A percentile compares a stretch with the other conserved stretches of the same genome.
These are phyloP conservation scores for Cinnamomum micranthum DNA, from an alignment of 164 flowering plant species.

Conservation along the genomic window DNA sequence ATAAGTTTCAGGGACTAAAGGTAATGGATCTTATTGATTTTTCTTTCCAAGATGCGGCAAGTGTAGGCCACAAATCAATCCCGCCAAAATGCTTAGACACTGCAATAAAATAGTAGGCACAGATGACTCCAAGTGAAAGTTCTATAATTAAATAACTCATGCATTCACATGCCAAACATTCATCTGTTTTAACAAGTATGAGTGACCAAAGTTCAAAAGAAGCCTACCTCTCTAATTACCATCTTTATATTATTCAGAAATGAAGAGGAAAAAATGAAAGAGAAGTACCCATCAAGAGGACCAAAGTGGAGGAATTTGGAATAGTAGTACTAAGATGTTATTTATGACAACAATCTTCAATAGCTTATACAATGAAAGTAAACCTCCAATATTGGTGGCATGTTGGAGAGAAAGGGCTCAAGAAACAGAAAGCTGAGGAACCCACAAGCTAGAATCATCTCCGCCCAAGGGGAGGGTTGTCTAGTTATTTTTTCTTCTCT, in stretches of 20 bases:
- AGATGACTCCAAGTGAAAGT: background rate
- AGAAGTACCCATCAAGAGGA: background rate
- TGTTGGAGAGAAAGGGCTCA: conserved; percentile 7
- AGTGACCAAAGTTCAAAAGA: too few species aligned
- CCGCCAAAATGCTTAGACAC: background rate
- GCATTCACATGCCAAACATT: background rate
- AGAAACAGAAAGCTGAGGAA: conserved; percentile 10
- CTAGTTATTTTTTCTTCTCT: background rate
- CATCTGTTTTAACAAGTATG: background rate
- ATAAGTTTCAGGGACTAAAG: too few species aligned
- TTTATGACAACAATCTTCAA: conserved; percentile 7
- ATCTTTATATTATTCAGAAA: background rate
- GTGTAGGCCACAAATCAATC: background rate
- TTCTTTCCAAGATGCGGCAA: too few species aligned
- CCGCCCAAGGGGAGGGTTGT: background rate
- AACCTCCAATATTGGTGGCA: conserved; percentile 12
- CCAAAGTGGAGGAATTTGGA: background rate
- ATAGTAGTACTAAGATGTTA: conserved; percentile 3
- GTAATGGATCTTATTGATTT: too few species aligned
- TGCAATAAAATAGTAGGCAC: background rate
- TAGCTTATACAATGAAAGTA: conserved; percentile 10
- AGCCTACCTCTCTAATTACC: background rate
- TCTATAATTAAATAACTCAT: background rate
- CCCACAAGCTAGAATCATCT: background rate
- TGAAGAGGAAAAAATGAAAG: background rate